Evolutionary conservation across 176 grass and related monocot genomes (phyloP).

Genomic region (Avena insularis): DNA sequence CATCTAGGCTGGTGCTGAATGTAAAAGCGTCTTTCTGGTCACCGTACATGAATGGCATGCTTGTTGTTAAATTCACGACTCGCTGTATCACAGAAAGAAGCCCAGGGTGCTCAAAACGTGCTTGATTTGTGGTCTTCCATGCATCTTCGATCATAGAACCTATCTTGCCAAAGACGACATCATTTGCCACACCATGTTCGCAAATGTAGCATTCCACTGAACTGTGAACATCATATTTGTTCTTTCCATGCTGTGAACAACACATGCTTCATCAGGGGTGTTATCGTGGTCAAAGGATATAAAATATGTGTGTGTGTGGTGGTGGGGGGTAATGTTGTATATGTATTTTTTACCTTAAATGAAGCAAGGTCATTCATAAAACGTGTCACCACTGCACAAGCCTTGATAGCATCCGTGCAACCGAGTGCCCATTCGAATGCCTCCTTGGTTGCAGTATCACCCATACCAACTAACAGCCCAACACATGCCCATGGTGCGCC

Average conservation of each 20-base stretch:
- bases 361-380: conserved; percentile 47
- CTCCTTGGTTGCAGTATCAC: conserved; percentile 45
- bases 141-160: conserved; percentile 23
- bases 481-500: conserved; percentile 9
- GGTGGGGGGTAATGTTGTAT: not conserved
- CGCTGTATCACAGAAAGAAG: not conserved
- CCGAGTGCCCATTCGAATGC: conserved; percentile 36
- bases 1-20: conserved; percentile 15
- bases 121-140: conserved; percentile 9
- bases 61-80: conserved; percentile 4
- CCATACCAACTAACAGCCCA: conserved; percentile 40
- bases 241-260: conserved; percentile 23
- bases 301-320: not conserved
- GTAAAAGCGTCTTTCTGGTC: conserved; percentile 40
- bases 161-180: conserved; percentile 12
- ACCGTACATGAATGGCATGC: conserved; percentile 33
- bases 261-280: not conserved
- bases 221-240: conserved; percentile 4
- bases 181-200: not conserved
- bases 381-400: conserved; percentile 21
- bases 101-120: not conserved
- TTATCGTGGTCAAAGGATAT: not conserved
- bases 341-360: conserved; percentile 34
- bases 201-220: conserved; percentile 20
- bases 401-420: conserved; percentile 16